phyloP scores from a whole-genome alignment of 768 basidiomycete genomes.

The Clitopilus passeckerianus region DNA sequence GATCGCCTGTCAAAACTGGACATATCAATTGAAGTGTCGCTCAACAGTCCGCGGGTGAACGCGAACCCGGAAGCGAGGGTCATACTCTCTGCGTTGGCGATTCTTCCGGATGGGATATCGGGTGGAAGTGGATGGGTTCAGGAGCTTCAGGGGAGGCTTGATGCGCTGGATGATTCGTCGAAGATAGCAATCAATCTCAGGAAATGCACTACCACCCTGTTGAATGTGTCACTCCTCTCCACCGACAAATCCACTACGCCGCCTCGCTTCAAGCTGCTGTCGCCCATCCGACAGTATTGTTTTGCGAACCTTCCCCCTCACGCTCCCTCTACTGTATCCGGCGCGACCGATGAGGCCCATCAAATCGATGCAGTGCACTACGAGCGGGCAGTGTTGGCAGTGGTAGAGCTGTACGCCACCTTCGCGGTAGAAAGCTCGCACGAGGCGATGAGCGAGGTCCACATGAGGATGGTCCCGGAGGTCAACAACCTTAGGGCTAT shows the following conservation, averaged over 20 bases:
- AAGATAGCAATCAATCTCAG: background rate
- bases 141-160: background rate
- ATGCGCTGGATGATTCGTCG: background rate
- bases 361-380: too few relatives aligned
- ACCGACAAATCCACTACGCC: background rate
- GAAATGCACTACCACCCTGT: background rate
- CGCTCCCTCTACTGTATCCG: background rate
- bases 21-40: background rate
- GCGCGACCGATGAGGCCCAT: too few relatives aligned
- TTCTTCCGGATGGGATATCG: background rate
- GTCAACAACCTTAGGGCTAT: background rate
- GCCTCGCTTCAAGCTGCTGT: background rate
- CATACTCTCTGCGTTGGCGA: background rate
- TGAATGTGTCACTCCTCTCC: background rate
- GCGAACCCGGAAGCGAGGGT: background rate
- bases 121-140: background rate
- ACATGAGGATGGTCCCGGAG: background rate
- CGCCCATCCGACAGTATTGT: background rate
- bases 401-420: background rate
- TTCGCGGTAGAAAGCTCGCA: background rate
- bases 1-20: background rate
- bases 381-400: background rate
- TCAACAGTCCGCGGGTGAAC: background rate
- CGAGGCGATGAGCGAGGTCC: background rate
- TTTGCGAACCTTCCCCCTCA: background rate